Evolutionary conservation across 257 asterid species (phyloP), one percentile per base, ranked within the genome.

Genomic region (Salvia splendens): DNA sequence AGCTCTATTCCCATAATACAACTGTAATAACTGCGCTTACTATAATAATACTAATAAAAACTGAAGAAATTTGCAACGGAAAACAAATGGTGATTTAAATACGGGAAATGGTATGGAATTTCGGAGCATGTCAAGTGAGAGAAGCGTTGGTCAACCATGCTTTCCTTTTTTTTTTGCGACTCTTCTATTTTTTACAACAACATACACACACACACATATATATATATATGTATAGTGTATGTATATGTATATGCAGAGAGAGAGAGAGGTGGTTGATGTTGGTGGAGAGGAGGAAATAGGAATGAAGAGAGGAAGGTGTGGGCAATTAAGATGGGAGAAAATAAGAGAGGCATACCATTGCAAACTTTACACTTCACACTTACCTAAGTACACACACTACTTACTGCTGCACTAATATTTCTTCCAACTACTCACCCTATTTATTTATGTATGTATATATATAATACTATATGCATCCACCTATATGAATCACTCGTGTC

Each of bases 1-100:
- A 74, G 78, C 81, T 54, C 78, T 24, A 1, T 73, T 77, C 82
- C 83, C 86, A 81, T 78, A 70, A 76, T 72, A 82, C 72, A 74
- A 73, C 79, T 58, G 78, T 68, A 71, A 82, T 68, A 70, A 75
- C 73, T 71, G 46, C 64, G 58, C 68, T 71, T 69, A 69, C 79
- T 61, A 74, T 59, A 73, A 15, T 60, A 16, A 68, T 5, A 30
- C 28, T 36, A 64, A 6, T 4, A 54, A 12, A 16, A 4, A 17
- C 8, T 32, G 8, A 12, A 48, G 1, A 59, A 3, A 5, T 45
- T 5, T 5, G 8, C 30, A 41, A 40, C 33, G 38, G 0, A 12
- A 49, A 54, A 14, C 15, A 71, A 41, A 12, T 15, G 15, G 66
- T 42, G 35, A 69, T 60, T 36, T 67, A 41, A 73, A 71, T 67